phyloP scores from a whole-genome alignment of 1,139 yeast species.

The Candida dubliniensis region DNA sequence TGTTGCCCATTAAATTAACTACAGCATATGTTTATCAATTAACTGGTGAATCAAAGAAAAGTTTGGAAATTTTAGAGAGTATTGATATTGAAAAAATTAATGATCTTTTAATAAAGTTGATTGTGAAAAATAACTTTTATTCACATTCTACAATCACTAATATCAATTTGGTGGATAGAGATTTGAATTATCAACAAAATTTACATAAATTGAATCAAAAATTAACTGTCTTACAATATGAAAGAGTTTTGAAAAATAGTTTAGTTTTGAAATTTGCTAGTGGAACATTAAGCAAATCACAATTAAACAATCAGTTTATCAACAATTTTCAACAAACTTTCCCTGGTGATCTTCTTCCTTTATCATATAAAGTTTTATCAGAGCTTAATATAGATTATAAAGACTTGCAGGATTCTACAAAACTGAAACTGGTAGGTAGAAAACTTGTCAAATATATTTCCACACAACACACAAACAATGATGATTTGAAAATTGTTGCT shows the following conservation, averaged over 20 bases:
- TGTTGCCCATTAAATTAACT: constrained; percentile 67
- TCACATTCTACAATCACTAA: constrained; percentile 25
- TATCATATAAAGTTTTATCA: constrained; percentile 31
- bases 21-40: constrained; percentile 63
- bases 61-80: constrained; percentile 37
- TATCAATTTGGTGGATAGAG: constrained; percentile 42
- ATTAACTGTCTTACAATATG: constrained; percentile 46
- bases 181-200: constrained; percentile 42
- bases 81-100: constrained; percentile 23
- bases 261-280: constrained; percentile 40
- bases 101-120: constrained; percentile 33
- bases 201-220: constrained; percentile 37
- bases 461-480: constrained; percentile 3
- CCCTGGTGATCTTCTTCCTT: constrained; percentile 36
- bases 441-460: constrained; percentile 29
- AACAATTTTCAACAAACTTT: constrained; percentile 22
- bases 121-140: constrained; percentile 36
- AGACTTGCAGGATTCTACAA: constrained; percentile 23
- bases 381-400: constrained; percentile 29
- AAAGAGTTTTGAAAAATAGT: constrained; percentile 43
- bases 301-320: constrained; percentile 23
- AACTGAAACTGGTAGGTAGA: constrained; percentile 19
- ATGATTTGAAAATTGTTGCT: constrained; percentile 23
- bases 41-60: constrained; percentile 43
- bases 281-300: constrained; percentile 33